A percentile compares a stretch with the other conserved stretches of the same genome.
phyloP scores from a whole-genome alignment of 805 yeast genomes.

The Babjeviella inositovora region DNA sequence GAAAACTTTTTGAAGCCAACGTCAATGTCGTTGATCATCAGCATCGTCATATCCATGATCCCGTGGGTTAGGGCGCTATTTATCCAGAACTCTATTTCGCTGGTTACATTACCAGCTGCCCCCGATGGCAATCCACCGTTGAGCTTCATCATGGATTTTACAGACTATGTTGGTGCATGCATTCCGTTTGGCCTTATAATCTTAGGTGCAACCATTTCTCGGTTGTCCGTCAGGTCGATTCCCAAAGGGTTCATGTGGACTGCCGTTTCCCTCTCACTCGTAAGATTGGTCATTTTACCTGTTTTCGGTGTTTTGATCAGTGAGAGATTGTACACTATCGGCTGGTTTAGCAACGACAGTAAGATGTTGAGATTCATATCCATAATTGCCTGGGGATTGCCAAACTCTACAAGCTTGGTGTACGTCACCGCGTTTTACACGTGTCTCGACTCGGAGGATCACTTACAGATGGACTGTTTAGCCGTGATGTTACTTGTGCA shows the following conservation, averaged over 20 bases:
- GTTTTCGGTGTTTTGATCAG: constrained; percentile 35
- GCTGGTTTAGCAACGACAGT: constrained; percentile 32
- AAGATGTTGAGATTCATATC: constrained; percentile 20
- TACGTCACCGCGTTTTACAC: constrained; percentile 42
- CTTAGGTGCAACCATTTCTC: constrained; percentile 36
- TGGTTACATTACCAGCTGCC: constrained; percentile 24
- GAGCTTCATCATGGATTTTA: constrained; percentile 31
- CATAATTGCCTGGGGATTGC: constrained; percentile 32
- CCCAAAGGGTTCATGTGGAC: constrained; percentile 43
- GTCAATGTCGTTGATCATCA: constrained; percentile 49
- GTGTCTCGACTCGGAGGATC: constrained; percentile 28
- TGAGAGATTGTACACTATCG: constrained; percentile 23
- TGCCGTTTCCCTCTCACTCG: constrained; percentile 21
- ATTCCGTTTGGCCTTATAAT: constrained; percentile 38
- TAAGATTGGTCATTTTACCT: constrained; percentile 28
- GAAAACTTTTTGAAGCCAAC: constrained; percentile 55
- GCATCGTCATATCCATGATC: constrained; percentile 62
- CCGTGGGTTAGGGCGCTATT: constrained; percentile 62
- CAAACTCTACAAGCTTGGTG: constrained; percentile 43
- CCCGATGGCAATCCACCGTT: constrained; percentile 40
- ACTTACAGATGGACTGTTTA: constrained; percentile 37
- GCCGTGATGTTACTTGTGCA: constrained; percentile 33
- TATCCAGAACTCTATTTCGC: constrained; percentile 5
- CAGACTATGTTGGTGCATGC: constrained; percentile 35
- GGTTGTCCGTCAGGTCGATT: constrained; percentile 25